Percentiles rank a stretch among this genome's conserved stretches.
Evolutionary conservation across 768 basidiomycete species (phyloP).

Genomic region (Boletus rubroflammeus): DNA sequence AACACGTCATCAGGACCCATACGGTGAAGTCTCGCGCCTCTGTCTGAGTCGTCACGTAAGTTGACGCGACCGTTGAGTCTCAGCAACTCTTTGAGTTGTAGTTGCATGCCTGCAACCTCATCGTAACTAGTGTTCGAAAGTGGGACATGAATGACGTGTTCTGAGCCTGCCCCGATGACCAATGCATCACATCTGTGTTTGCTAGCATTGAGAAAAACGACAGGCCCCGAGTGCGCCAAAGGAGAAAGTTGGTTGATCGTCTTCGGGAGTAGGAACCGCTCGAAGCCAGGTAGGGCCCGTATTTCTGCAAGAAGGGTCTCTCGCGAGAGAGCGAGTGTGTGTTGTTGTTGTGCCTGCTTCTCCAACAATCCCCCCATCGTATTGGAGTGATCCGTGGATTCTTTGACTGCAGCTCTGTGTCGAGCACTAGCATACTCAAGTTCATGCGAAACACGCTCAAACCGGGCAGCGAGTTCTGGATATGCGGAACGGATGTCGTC

Average conservation of each 20-base stretch:
- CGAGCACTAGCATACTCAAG: neutral
- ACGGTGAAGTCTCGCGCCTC: neutral
- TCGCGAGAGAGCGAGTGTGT: neutral
- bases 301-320: neutral
- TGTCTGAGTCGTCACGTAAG: neutral
- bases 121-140: neutral
- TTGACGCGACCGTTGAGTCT: neutral
- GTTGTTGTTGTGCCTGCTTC: neutral
- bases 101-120: neutral
- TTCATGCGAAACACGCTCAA: neutral
- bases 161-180: neutral
- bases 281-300: neutral
- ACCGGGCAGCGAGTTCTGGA: neutral
- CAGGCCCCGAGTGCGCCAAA: neutral
- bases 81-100: neutral
- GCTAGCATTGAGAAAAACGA: neutral
- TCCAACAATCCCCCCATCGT: neutral
- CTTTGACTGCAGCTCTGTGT: neutral
- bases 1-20: neutral
- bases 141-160: neutral
- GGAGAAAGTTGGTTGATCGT: neutral
- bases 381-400: neutral
- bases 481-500: neutral
- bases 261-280: neutral
- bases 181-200: neutral